A percentile compares a stretch with the other conserved stretches of the same genome.
Conservation (phyloP, 139 green algal genomes). For the Chlorella vulgaris region DNA sequence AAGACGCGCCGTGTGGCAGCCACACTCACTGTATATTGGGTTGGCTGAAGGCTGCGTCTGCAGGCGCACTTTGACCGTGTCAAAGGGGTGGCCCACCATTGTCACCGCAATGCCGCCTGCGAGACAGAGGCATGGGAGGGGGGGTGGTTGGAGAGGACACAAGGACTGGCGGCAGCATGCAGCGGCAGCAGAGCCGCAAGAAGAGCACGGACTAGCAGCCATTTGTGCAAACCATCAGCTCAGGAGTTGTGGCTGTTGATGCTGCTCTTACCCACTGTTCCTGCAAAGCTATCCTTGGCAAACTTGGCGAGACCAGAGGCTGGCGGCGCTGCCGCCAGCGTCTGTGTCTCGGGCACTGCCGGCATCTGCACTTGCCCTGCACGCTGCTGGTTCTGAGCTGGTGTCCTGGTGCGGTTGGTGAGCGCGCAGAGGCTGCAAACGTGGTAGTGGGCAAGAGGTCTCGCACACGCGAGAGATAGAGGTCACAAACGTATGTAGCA, state of each 20-base stretch:
- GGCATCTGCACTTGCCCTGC: slow-evolving; percentile 32
- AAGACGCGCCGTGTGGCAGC: no score
- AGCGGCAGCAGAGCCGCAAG: background rate
- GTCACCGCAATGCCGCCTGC: slow-evolving; percentile 90
- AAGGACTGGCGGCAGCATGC: background rate
- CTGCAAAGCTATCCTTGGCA: slow-evolving; percentile 45
- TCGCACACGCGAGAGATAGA: no score
- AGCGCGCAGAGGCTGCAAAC: no score
- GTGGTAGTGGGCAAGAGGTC: no score
- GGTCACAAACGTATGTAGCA: no score
- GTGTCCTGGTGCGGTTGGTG: no score
- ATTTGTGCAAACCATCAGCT: no score
- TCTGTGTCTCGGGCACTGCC: background rate
- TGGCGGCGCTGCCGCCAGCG: background rate
- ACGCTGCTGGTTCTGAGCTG: background rate
- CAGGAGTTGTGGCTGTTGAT: no score
- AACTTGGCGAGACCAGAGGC: slow-evolving; percentile 36
- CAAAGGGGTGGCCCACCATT: slow-evolving; percentile 87
- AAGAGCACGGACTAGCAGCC: background rate
- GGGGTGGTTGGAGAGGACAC: background rate
- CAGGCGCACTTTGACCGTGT: slow-evolving; percentile 93
- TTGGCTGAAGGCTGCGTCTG: slow-evolving; percentile 88
- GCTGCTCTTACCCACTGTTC: slow-evolving; percentile 41
- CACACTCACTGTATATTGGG: slow-evolving; percentile 85
- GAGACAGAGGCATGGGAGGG: background rate